phyloP scores from a whole-genome alignment of 768 basidiomycete genomes.

The Butyriboletus loyo region DNA sequence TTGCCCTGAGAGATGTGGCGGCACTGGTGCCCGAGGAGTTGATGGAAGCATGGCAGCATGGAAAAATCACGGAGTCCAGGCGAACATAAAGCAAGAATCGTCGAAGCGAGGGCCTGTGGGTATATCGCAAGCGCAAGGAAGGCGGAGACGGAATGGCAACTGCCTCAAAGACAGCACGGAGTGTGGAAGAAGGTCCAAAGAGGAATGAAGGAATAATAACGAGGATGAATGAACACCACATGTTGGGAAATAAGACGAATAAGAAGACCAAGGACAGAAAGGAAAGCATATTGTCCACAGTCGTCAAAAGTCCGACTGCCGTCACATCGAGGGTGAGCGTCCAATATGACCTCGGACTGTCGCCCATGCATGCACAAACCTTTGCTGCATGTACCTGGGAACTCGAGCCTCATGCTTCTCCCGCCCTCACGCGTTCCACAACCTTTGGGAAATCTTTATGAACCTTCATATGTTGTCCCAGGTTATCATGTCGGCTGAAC shows the following conservation, averaged over 20 bases:
- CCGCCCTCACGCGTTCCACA: conserved; percentile 25
- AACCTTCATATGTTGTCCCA: conserved; percentile 85
- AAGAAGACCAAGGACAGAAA: conserved; percentile 19
- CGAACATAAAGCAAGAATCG: conserved; percentile 18
- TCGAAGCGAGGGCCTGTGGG: conserved; percentile 20
- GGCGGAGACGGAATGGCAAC: conserved; percentile 12
- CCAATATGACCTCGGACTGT: conserved; percentile 22
- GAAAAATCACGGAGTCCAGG: conserved; percentile 15
- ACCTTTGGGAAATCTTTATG: conserved; percentile 46
- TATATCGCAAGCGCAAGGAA: conserved; percentile 17
- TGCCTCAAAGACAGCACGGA: conserved; percentile 16
- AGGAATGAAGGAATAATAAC: conserved; percentile 19
- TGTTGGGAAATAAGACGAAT: conserved; percentile 25
- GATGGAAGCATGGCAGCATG: conserved; percentile 23
- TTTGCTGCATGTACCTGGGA: conserved; percentile 6
- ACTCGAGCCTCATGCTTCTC: conserved; percentile 17
- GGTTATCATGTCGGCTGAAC: conserved; percentile 85
- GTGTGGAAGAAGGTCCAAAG: conserved; percentile 25
- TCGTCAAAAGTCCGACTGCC: conserved; percentile 27
- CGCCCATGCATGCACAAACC: conserved; percentile 16
- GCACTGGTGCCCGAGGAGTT: conserved; percentile 21
- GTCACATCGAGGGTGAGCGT: conserved; percentile 16
- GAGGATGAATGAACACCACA: conserved; percentile 21
- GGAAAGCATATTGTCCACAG: conserved; percentile 24
- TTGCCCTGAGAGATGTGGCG: conserved; percentile 9